Evolutionary conservation across 208 protist genomes (phyloP), one percentile per base, ranked within the genome.

Genomic region (Crithidia thermophila): DNA sequence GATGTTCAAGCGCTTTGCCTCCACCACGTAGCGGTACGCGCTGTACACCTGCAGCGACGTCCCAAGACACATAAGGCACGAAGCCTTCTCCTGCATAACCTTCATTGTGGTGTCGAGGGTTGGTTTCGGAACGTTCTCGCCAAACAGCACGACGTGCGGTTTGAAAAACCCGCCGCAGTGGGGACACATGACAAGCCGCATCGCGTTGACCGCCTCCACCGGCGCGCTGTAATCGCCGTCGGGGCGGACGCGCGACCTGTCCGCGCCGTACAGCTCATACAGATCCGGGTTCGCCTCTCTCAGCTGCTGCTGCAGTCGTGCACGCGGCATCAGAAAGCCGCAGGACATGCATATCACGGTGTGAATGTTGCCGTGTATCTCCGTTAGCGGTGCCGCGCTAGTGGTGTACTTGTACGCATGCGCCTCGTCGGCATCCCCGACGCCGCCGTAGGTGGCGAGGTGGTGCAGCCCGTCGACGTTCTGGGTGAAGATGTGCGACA

Each of bases 401-500:
- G 50, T 69, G n/a, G 72, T 80, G 77, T 88, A 89, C 70, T 79
- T 79, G 36, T 62, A 51, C 33, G 69, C 69, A 14, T 68, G 72
- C 21, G 37, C 64, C 34, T 74, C 73, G 6, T 47, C 52, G 20
- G 33, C 45, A 25, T 81, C 80, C 4, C 80, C 77, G 5, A 68
- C 43, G 3, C 84, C 84, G 31, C 84, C 87, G 52, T 89, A 73
- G 1, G 67, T 67, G 10, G 84, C 84, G 28, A 89, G 84, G 67
- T 91, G 86, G 67, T 94, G 89, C n/a, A 94, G 77, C 1, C 89
- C 84, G 50, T 94, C 89, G 1, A 94, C 87, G 47, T 94, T 94
- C 39, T 94, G 89, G 0, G 89, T 93, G 16, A 94, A 33, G 5
- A 94, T 64, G 47, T 83, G 69, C 4, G 72, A 53, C 31, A 94